Conservation (phyloP, 2,329 filamentous ascomycete genomes). For the Drechslerella dactyloides region DNA sequence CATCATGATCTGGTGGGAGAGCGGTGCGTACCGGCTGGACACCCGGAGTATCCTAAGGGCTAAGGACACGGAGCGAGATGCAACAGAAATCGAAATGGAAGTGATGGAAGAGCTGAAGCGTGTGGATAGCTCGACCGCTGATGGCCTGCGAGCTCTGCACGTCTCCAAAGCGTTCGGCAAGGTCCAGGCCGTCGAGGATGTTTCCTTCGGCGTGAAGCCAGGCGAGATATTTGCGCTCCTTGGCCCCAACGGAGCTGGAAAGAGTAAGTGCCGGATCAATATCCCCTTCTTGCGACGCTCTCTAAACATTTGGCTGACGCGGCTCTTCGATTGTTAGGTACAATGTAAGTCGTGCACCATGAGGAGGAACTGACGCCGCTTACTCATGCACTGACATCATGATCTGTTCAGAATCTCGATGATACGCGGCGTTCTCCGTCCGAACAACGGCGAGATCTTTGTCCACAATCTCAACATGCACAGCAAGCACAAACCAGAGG, state of each 20-base stretch:
- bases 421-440: slow-evolving; percentile 84
- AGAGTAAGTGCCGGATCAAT: slow-evolving; percentile 66
- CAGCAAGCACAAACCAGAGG: slow-evolving; percentile 72
- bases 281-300: neutral
- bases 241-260: slow-evolving; percentile 89
- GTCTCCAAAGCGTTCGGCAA: slow-evolving; percentile 79
- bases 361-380: neutral
- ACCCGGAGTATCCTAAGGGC: slow-evolving; percentile 58
- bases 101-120: slow-evolving; percentile 70
- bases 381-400: neutral
- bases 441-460: slow-evolving; percentile 77
- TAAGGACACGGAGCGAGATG: slow-evolving; percentile 59
- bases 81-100: slow-evolving; percentile 63
- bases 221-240: slow-evolving; percentile 88
- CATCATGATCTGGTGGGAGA: slow-evolving; percentile 79
- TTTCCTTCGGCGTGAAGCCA: slow-evolving; percentile 79
- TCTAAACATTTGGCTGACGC: neutral
- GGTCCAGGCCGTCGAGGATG: slow-evolving; percentile 82
- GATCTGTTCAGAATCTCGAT: slow-evolving; percentile 71
- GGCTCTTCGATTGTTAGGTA: slow-evolving; percentile 11
- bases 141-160: slow-evolving; percentile 79
- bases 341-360: slow-evolving; percentile 19
- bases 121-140: slow-evolving; percentile 65
- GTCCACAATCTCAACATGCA: slow-evolving; percentile 77
- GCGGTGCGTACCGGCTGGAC: slow-evolving; percentile 65